A percentile compares a stretch with the other conserved stretches of the same genome.
These are phyloP conservation scores for Dactylellina drechsleri DNA, from an alignment of 2,329 filamentous ascomycete species.

Conservation along the genomic window DNA sequence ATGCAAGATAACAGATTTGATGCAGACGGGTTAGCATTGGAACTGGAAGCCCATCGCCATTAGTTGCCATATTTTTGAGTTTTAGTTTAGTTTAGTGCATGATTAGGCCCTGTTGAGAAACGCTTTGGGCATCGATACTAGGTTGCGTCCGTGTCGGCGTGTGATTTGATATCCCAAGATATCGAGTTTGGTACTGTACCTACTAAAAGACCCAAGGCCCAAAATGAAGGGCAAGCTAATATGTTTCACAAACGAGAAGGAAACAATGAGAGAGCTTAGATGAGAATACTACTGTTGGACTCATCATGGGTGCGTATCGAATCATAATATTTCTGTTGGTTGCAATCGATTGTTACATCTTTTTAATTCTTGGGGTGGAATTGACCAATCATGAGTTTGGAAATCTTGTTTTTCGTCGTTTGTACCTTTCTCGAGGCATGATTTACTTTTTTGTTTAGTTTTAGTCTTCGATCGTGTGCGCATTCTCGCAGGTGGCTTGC, in stretches of 20 bases:
- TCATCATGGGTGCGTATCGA: slow-evolving; percentile 3
- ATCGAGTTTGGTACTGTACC: slow-evolving; percentile 17
- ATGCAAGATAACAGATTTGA: not conserved
- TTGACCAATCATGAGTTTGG: slow-evolving; percentile 38
- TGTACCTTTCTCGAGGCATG: not conserved
- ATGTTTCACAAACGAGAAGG: slow-evolving; percentile 25
- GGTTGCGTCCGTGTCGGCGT: not conserved
- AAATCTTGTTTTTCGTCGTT: not conserved
- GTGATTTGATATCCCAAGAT: slow-evolving; percentile 9
- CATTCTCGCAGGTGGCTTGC: slow-evolving; percentile 30
- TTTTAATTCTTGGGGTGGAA: slow-evolving; percentile 11
- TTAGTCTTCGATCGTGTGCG: slow-evolving; percentile 16
- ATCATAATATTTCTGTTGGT: slow-evolving; percentile 26
- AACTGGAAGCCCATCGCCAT: slow-evolving; percentile 25
- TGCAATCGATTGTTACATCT: slow-evolving; percentile 47
- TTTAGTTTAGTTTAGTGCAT: too few species aligned
- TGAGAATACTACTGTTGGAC: slow-evolving; percentile 29
- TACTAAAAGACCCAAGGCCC: not conserved
- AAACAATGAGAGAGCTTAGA: slow-evolving; percentile 2
- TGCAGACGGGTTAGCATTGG: not conserved
- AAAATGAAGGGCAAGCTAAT: slow-evolving; percentile 7
- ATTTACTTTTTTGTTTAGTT: slow-evolving; percentile 2
- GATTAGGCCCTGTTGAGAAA: not conserved
- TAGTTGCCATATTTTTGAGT: slow-evolving; percentile 21
- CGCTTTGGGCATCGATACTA: slow-evolving; percentile 17